These are phyloP conservation scores for Datura wrightii DNA, from an alignment of 257 asterid genomes.

Conservation along the genomic window DNA sequence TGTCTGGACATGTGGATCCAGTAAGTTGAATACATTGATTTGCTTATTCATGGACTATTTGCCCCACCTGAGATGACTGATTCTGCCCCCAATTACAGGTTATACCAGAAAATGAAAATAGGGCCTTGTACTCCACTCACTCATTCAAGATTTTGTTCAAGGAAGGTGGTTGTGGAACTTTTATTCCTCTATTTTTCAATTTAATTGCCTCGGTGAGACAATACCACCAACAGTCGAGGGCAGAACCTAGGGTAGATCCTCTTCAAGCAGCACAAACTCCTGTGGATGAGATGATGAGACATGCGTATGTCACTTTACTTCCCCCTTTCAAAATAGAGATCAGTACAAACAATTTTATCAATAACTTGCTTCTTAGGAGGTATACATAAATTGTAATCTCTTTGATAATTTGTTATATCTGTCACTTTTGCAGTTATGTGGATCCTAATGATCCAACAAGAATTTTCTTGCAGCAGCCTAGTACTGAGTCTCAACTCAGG, in stretches of 20 bases:
- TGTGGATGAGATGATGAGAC: constrained; percentile 99
- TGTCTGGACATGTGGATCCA: constrained; percentile 80
- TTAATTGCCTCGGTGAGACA: constrained; percentile 76
- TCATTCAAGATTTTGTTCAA: constrained; percentile 93
- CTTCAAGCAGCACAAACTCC: constrained; percentile 94
- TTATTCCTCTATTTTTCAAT: constrained; percentile 85
- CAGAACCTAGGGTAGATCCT: constrained; percentile 77
- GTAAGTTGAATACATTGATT: constrained; percentile 48
- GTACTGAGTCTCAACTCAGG: constrained; percentile 75
- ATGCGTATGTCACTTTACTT: constrained; percentile 50
- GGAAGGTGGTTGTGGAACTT: constrained; percentile 99
- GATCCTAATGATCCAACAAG: constrained; percentile 94
- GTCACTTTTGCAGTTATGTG: constrained; percentile 70
- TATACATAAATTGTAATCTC: background rate
- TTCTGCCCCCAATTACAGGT: constrained; percentile 55
- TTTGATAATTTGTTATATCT: background rate
- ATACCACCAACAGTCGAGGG: constrained; percentile 26
- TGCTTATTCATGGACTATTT: background rate
- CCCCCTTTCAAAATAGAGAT: no score
- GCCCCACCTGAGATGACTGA: background rate
- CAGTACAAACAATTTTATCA: background rate
- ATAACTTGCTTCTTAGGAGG: no score
- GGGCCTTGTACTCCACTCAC: constrained; percentile 88
- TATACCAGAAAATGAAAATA: constrained; percentile 77
- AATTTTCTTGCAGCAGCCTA: constrained; percentile 95